Evolutionary conservation across 108 stramenopile species (phyloP), one percentile per base, ranked within the genome.

Genomic region (Seminavis robusta): DNA sequence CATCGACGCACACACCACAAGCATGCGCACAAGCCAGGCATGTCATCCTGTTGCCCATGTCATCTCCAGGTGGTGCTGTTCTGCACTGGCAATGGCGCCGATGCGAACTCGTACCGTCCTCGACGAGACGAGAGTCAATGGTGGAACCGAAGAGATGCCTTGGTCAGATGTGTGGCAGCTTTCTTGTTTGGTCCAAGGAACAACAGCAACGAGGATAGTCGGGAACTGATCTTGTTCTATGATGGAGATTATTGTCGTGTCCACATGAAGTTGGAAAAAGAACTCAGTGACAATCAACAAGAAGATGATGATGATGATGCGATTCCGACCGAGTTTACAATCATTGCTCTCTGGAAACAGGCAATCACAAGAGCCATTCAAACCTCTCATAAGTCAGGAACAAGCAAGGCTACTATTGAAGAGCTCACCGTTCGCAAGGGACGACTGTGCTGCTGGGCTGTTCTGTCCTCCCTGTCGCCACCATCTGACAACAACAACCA

Each of bases 81-180:
- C 1, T 78, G 76, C 56, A 77, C 66, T 21, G 88, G 88, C 20
- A 56, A 53, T 2, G 84, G 84, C 20, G 65, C 71, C n/a, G 83
- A 90, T 52, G 49, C 75, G 16, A 50, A 56, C 17, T 34, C 64
- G 30, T 86, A 74, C 41, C 66, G 77, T 56, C 84, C 88, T 9
- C 63, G 76, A 41, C 65, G 77, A 32, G 88, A 90, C 48, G 88
- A 86, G 48, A 60, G 59, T 17, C 77, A 83, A 52, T 90, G 83
- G 69, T 78, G 84, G 63, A 52, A 69, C 52, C 74, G 84, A 20
- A 55, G 85, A 38, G 88, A 90, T 71, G 88, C 88, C 21, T 63
- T 86, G 9, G 88, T 82, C 1, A 54, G 88, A 45, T 84, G 83
- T 51, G 78, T 82, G 17, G 59, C 80, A 3, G 47, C 83, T 28